Evolutionary conservation across 2,329 filamentous ascomycete species (phyloP).

Genomic region (Tolypocladium guangdongense): DNA sequence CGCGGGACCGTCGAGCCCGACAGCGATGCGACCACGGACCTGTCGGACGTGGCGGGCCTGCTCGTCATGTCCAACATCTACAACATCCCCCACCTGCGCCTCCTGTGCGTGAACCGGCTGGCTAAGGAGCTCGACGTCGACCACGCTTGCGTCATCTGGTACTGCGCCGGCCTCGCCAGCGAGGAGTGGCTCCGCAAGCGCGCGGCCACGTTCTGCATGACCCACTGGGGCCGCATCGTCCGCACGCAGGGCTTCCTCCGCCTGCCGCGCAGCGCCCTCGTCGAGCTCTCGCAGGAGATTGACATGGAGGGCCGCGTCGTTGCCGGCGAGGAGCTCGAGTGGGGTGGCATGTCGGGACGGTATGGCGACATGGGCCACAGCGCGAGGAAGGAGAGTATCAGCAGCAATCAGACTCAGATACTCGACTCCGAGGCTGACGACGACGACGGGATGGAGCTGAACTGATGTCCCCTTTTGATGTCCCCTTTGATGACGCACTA

Average conservation of each 20-base stretch:
- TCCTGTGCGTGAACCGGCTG: constrained; percentile 83
- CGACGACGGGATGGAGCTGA: constrained; percentile 53
- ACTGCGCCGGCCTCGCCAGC: constrained; percentile 77
- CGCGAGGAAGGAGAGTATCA: constrained; percentile 46
- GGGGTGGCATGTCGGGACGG: constrained; percentile 34
- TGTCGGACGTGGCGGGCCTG: constrained; percentile 84
- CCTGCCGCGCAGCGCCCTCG: constrained; percentile 66
- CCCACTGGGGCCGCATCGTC: constrained; percentile 90
- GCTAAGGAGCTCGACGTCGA: constrained; percentile 87
- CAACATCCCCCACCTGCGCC: constrained; percentile 84
- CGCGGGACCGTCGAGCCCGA: constrained; percentile 37
- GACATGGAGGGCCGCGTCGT: constrained; percentile 88
- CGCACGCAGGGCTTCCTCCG: constrained; percentile 78
- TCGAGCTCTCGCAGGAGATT: constrained; percentile 88
- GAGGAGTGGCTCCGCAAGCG: constrained; percentile 91
- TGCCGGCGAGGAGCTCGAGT: constrained; percentile 71
- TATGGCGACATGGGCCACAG: constrained; percentile 29
- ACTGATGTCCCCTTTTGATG: too few species aligned
- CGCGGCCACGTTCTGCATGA: constrained; percentile 79
- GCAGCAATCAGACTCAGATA: constrained; percentile 47
- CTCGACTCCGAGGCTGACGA: constrained; percentile 48
- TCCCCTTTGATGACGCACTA: neutral
- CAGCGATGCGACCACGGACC: constrained; percentile 62
- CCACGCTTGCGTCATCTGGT: constrained; percentile 92
- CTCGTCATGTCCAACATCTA: constrained; percentile 98